Base-by-base conservation (phyloP, 441 rosid species). In the Adansonia madagascariensis region DNA sequence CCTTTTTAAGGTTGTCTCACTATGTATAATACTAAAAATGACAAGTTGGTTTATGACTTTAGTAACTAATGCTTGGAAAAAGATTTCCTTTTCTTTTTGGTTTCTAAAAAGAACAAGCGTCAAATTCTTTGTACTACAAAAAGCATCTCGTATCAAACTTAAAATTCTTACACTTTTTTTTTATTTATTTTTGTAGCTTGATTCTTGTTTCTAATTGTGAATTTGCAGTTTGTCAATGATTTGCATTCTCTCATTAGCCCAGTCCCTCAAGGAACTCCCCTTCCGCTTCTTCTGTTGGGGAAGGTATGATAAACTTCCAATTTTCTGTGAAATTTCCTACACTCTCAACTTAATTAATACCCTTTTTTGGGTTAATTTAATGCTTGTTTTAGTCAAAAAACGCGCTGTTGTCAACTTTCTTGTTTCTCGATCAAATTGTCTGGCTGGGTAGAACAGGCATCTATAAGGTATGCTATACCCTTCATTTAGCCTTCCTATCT, bases 371-470 rank as follows among this genome's bases (percentile, higher is more conserved):
- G 3, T 49, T 49, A 12, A 22, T 68, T 47, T 46, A 49, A 67
- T 83, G 44, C 72, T 77, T 76, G 8, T 83, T 85, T 75, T 90
- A 96, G 99, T 96, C 98, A 15, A 96, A 94, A 80, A 96, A 96
- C 86, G 98, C 98, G 0, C 72, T 94, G 31, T 77, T 94, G 82
- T 92, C 98, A 46, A 91, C 97, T 47, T 94, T 92, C 93, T 87
- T 96, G 81, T 96, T 96, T 78, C 97, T 96, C 64, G 98, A 96
- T 90, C 98, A 96, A 96, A 79, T 96, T 46, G 95, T 92, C 43
- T 94, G 99, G 99, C 97, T 96, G 70, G 89, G 95, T 78, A 91
- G 98, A 89, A 78, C 93, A 72, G 98, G 98, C 65, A 90, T 96
- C 69, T 92, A 91, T 77, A 91, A 94, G 98, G 99, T 92, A 78